These are phyloP conservation scores for Polychytrium aggregatum DNA, from an alignment of 192 early-diverging fungal genomes.

Conservation along the genomic window DNA sequence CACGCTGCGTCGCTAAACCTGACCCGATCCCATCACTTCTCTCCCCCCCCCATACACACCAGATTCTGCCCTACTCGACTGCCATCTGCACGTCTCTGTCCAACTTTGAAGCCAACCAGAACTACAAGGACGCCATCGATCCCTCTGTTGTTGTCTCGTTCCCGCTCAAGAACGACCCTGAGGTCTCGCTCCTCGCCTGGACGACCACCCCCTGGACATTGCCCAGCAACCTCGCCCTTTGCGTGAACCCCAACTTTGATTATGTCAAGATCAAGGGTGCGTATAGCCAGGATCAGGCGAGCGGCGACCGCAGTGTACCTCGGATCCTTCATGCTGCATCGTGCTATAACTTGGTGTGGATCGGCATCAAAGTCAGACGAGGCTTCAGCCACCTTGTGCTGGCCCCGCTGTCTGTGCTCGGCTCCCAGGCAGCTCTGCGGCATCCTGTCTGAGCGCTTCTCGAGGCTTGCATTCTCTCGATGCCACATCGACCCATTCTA, in stretches of 20 bases:
- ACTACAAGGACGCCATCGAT: constrained; percentile 97
- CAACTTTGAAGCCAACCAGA: constrained; percentile 93
- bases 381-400: too few species aligned
- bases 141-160: constrained; percentile 91
- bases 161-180: constrained; percentile 74
- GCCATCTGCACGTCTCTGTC: constrained; percentile 83
- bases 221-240: constrained; percentile 88
- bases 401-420: too few species aligned
- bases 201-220: constrained; percentile 99
- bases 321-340: too few species aligned
- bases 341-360: too few species aligned
- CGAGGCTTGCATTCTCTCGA: too few species aligned
- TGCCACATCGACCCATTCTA: too few species aligned
- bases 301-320: too few species aligned
- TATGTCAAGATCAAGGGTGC: constrained; percentile 83
- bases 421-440: too few species aligned
- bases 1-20: too few species aligned
- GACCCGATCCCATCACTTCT: constrained; percentile 2
- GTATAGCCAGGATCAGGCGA: neutral
- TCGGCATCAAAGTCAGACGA: too few species aligned
- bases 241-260: constrained; percentile 84
- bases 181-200: constrained; percentile 80
- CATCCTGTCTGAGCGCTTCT: too few species aligned
- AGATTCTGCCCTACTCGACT: constrained; percentile 93
- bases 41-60: too few species aligned